Percentiles rank a stretch among this genome's conserved stretches.
These are phyloP conservation scores for Amorphotheca resinae DNA, from an alignment of 495 filamentous ascomycete genomes.

Conservation along the genomic window DNA sequence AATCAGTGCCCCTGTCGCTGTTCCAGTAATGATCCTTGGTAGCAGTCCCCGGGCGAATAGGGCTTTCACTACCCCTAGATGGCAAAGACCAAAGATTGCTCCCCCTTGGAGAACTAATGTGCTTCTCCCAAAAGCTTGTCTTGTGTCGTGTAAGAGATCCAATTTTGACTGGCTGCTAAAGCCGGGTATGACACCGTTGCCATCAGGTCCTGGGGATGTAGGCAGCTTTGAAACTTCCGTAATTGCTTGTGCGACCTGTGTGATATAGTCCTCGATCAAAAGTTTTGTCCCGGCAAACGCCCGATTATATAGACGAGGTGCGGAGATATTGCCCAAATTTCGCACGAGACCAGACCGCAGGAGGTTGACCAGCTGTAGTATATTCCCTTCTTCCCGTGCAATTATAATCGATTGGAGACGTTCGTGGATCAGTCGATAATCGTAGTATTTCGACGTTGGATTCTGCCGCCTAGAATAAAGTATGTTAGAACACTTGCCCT, in stretches of 20 bases:
- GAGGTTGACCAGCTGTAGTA: conserved; percentile 61
- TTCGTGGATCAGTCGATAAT: conserved; percentile 75
- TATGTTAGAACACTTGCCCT: conserved; percentile 2
- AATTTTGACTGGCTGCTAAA: conserved; percentile 78
- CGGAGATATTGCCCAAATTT: conserved; percentile 83
- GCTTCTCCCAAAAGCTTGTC: conserved; percentile 80
- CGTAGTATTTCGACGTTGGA: conserved; percentile 69
- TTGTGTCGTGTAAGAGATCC: conserved; percentile 77
- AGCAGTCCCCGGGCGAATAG: conserved; percentile 72
- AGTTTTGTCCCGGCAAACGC: conserved; percentile 84
- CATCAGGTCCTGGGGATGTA: conserved; percentile 32
- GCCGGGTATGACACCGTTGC: conserved; percentile 17
- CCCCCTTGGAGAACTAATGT: conserved; percentile 84
- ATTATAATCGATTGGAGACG: conserved; percentile 58
- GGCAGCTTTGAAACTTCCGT: conserved; percentile 63
- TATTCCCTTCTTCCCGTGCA: conserved; percentile 65
- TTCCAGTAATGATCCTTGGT: conserved; percentile 84
- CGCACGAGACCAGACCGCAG: conserved; percentile 79
- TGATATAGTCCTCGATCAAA: conserved; percentile 84
- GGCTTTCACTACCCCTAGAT: conserved; percentile 83
- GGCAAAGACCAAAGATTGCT: conserved; percentile 83
- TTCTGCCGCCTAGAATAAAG: conserved; percentile 54
- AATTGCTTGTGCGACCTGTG: conserved; percentile 66
- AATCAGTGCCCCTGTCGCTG: conserved; percentile 80
- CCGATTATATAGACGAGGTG: conserved; percentile 70